Conservation (phyloP, 805 yeast species). For the Lipomyces starkeyi region DNA sequence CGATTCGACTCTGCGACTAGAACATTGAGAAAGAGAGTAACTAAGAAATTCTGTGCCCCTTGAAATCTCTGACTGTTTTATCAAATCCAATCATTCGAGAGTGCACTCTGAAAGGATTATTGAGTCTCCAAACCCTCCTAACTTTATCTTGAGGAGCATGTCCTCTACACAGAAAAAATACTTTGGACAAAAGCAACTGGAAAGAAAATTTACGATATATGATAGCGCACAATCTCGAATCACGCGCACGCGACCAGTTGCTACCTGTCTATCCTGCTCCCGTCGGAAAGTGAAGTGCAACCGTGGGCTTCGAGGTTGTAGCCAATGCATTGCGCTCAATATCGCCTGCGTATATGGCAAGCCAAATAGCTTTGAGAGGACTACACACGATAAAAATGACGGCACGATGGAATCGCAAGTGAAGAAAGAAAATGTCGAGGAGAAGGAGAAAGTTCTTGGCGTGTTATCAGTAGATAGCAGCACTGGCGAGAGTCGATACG, state of each 20-base stretch:
- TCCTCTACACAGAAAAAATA: not conserved
- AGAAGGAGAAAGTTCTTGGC: slow-evolving; percentile 14
- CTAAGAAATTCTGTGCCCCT: too few species aligned
- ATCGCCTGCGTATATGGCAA: slow-evolving; percentile 25
- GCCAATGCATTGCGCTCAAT: slow-evolving; percentile 23
- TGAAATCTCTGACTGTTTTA: too few species aligned
- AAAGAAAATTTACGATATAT: too few species aligned
- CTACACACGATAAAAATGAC: not conserved
- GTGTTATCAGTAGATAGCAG: slow-evolving; percentile 18
- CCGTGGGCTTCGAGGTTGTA: slow-evolving; percentile 21
- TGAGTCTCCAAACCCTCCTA: not conserved
- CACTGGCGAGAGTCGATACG: slow-evolving; percentile 19
- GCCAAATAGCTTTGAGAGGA: not conserved
- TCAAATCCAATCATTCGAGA: not conserved
- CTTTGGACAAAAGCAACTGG: not conserved
- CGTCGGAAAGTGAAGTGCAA: slow-evolving; percentile 30
- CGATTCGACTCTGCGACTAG: not conserved
- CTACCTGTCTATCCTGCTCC: slow-evolving; percentile 31
- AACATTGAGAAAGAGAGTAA: not conserved
- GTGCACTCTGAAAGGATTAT: not conserved
- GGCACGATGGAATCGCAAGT: not conserved
- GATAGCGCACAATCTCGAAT: slow-evolving; percentile 15
- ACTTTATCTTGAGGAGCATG: not conserved
- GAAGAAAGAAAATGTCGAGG: not conserved
- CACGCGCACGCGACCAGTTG: slow-evolving; percentile 26